Percentiles rank a stretch among this genome's conserved stretches.
Evolutionary conservation across 352 stramenopile species (phyloP).

Genomic region (Phytophthora quininea): DNA sequence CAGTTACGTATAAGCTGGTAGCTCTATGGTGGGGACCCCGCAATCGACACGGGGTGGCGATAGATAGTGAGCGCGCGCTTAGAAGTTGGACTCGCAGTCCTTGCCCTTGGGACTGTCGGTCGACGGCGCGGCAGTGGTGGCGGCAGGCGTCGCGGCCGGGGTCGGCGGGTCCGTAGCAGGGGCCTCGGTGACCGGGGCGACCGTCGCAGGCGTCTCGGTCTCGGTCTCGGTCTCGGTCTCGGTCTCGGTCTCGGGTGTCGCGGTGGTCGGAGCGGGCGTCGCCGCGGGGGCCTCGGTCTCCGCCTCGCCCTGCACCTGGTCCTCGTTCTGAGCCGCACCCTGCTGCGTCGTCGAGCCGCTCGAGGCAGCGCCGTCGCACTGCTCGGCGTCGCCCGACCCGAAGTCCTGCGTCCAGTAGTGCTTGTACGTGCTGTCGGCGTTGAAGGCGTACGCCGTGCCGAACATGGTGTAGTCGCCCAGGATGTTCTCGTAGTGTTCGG

Average conservation of each 20-base stretch:
- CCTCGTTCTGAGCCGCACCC: conserved; percentile 22
- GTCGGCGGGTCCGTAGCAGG: too few species aligned
- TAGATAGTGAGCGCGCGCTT: conserved; percentile 1
- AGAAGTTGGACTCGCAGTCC: conserved; percentile 33
- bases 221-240: conserved; percentile 1
- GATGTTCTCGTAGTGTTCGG: conserved; percentile 43
- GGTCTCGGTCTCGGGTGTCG: neutral
- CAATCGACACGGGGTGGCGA: neutral
- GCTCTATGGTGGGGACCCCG: too few species aligned
- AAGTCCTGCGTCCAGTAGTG: conserved; percentile 78
- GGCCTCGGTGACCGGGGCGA: neutral
- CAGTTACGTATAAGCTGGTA: too few species aligned
- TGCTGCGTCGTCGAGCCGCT: conserved; percentile 17
- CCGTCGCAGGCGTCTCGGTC: conserved; percentile 11
- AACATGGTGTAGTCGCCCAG: conserved; percentile 50
- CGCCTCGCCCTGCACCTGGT: conserved; percentile 22
- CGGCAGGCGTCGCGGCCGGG: conserved; percentile 2
- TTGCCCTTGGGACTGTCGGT: conserved; percentile 16
- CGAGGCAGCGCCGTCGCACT: conserved; percentile 19
- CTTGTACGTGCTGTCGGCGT: conserved; percentile 31
- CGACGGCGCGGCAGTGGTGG: conserved; percentile 1
- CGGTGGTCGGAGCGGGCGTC: neutral
- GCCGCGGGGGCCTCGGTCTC: neutral
- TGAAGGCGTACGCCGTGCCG: conserved; percentile 38
- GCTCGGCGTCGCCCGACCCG: conserved; percentile 35